Evolutionary conservation across 345 rosid species (phyloP), one percentile per base, ranked within the genome.

Genomic region (Eucalyptus grandis): DNA sequence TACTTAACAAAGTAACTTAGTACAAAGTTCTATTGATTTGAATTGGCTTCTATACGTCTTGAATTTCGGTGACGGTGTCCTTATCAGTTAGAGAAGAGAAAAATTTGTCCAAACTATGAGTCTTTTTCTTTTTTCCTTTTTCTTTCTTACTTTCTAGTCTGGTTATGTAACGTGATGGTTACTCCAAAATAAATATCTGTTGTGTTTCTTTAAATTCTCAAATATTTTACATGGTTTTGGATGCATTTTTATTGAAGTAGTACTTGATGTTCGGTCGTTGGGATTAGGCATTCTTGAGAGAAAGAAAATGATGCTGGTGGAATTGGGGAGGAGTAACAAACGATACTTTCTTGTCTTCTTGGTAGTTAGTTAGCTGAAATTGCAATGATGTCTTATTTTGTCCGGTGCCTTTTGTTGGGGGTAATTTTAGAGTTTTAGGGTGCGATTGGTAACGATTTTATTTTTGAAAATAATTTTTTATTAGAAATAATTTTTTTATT

Each of bases 381-480:
- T 50, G 21, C 54, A 50, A 50, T 15, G 53, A 50, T 15, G 54
- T 50, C 54, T 50, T 50, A 50, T 50, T 50, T 50, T 50, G 8
- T 50, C 21, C 0, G 3, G 1, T 16, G 54, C 21, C 21, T 50
- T 50, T 50, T 49, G 2, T 47, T 11, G 0, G 0, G 0, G 21
- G 8, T 50, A 50, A 50, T 1, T 50, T 50, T 50, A 2, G 2
- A 16, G 8, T 50, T 50, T 50, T 50, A 16, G 1, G 4, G 8
- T 3, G 8, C 6, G 2, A 6, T 16, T 16, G 4, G 0, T 50
- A 50, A 50, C 0, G 2, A 50, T 16, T 50, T 0, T 15, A 0
- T 50, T 50, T 0, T 1, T 1, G 0, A 0, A 0, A 50, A 15
- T 0, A 50, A 50, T 6, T 50, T 50, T 50, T 16, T 1, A 50